Evolutionary conservation across 768 basidiomycete species (phyloP), one percentile per base, ranked within the genome.

Genomic region (Tulasnella sp.): DNA sequence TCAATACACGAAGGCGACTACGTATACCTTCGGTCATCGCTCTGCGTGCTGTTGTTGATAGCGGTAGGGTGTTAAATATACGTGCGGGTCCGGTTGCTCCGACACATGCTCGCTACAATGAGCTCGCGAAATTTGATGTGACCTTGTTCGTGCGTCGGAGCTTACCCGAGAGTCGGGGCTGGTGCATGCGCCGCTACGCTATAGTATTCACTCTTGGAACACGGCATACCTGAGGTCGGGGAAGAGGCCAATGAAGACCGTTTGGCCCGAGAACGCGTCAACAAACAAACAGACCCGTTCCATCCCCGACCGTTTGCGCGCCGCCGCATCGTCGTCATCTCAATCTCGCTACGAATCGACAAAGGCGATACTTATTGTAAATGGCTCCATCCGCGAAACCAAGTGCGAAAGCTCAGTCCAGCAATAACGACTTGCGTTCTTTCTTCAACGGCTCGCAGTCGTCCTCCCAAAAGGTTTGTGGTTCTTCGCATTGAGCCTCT

Each of bases 311-410:
- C 14, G 74, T 11, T n/a, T 16, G 34, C 64, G 54, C 54, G 64
- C n/a, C 64, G 64, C 64, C 37, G 37, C 37, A 37, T 37, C 37
- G 34, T 69, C 64, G 41, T 75, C 41, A 75, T 75, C 40, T 41
- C 16, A 28, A 69, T 37, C 74, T 44, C 40, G 46, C 74, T 75
- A 11, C 37, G 7, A 75, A 16, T 44, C 74, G 40, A 22, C 3
- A 28, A 69, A 28, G 31, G 16, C 64, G 34, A 69, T 28, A 40
- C 34, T 8, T 40, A 75, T 24, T 44, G 18, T 44, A 16, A 75
- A 75, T 75, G 74, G 74, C 74, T 42, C 74, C 74, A 75, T 48
- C 74, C 6, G 40, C 74, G 74, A 75, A 75, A 75, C 74, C 74
- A 2, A 12, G 41, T 9, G 74, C 74, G 41, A 75, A 75, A 75